phyloP scores from a whole-genome alignment of 306 rosid genomes.

The Medicago lupulina region DNA sequence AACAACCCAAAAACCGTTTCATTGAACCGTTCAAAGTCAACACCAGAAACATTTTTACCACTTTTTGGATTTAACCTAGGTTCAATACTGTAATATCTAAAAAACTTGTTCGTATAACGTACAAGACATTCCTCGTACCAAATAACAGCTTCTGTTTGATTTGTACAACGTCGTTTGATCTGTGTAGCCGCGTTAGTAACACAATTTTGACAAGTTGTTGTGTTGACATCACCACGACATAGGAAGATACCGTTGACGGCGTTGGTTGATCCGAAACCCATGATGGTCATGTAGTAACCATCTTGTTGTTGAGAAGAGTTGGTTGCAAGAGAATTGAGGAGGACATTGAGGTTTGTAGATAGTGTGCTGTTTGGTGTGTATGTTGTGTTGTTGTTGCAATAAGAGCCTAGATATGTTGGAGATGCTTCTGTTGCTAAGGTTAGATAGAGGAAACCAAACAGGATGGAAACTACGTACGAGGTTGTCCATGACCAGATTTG shows the following conservation, averaged over 20 bases:
- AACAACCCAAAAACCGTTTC: slow-evolving; percentile 11
- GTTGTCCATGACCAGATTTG: background rate
- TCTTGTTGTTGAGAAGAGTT: slow-evolving; percentile 39
- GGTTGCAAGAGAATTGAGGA: slow-evolving; percentile 49
- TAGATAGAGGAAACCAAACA: background rate
- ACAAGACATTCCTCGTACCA: slow-evolving; percentile 54
- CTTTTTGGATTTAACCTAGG: background rate
- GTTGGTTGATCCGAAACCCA: slow-evolving; percentile 20
- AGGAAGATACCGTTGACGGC: slow-evolving; percentile 52
- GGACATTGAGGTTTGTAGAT: slow-evolving; percentile 39
- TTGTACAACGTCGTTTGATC: slow-evolving; percentile 38
- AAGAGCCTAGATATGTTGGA: background rate
- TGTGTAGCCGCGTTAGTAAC: slow-evolving; percentile 44
- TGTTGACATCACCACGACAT: slow-evolving; percentile 62
- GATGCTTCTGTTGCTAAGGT: background rate
- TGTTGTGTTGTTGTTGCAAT: slow-evolving; percentile 39
- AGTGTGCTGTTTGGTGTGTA: slow-evolving; percentile 40
- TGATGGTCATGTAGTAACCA: slow-evolving; percentile 40
- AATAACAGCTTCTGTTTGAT: slow-evolving; percentile 49
- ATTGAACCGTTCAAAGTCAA: slow-evolving; percentile 30
- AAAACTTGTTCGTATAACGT: slow-evolving; percentile 48
- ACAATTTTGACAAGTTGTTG: slow-evolving; percentile 41
- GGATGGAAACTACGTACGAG: background rate
- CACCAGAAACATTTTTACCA: slow-evolving; percentile 21
- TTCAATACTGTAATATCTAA: slow-evolving; percentile 13